phyloP scores from a whole-genome alignment of 176 grass and related monocot genomes.

The Poa annua region DNA sequence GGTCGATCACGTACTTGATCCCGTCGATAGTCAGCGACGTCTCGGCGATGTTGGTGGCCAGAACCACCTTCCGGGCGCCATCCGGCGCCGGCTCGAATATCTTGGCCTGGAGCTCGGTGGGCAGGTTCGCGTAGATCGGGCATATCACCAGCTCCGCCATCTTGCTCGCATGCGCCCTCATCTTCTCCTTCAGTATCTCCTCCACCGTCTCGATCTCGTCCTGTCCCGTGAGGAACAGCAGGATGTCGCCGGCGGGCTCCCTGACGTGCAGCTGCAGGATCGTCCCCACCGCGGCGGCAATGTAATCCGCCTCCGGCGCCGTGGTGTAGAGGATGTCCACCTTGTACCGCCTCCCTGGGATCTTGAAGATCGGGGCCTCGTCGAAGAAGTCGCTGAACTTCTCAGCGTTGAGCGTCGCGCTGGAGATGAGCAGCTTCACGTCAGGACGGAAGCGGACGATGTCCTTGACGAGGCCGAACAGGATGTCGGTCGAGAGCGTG shows the following conservation, averaged over 20 bases:
- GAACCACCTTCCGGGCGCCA: constrained; percentile 59
- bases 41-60: constrained; percentile 81
- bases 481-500: constrained; percentile 62
- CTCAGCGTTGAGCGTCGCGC: constrained; percentile 69
- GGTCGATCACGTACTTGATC: constrained; percentile 69
- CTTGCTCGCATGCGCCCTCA: constrained; percentile 42
- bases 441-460: constrained; percentile 47
- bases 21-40: constrained; percentile 80
- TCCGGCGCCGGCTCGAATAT: constrained; percentile 65
- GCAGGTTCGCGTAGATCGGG: constrained; percentile 61
- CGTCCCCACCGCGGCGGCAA: constrained; percentile 52
- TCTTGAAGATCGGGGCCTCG: constrained; percentile 58
- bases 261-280: constrained; percentile 62
- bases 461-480: constrained; percentile 78
- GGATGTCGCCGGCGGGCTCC: constrained; percentile 57
- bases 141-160: constrained; percentile 51
- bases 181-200: constrained; percentile 48
- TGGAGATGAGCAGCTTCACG: constrained; percentile 65
- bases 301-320: constrained; percentile 65
- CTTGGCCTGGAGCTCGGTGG: constrained; percentile 53
- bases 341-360: constrained; percentile 60
- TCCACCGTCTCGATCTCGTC: constrained; percentile 79
- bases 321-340: constrained; percentile 62
- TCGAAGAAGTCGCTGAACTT: constrained; percentile 68
- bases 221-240: constrained; percentile 71